A percentile compares a stretch with the other conserved stretches of the same genome.
These are phyloP conservation scores for Athelia psychrophila DNA, from an alignment of 1,284 basidiomycete species.

Conservation along the genomic window DNA sequence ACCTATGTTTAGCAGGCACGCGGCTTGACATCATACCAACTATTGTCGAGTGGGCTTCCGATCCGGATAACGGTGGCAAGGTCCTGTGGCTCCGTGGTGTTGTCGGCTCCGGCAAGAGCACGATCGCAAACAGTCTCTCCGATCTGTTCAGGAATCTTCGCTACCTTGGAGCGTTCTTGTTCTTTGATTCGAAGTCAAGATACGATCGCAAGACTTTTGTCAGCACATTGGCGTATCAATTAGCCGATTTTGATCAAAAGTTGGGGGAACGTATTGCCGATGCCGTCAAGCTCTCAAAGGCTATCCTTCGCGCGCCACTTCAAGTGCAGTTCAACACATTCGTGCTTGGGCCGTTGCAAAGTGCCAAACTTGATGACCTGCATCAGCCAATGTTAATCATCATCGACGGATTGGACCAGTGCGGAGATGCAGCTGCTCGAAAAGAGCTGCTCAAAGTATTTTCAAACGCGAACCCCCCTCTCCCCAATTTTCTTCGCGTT, in stretches of 20 bases:
- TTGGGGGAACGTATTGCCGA: conserved; percentile 21
- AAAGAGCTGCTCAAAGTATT: conserved; percentile 24
- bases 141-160: conserved; percentile 22
- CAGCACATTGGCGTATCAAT: conserved; percentile 25
- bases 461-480: conserved; percentile 13
- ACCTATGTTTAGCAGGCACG: conserved; percentile 25
- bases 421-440: conserved; percentile 17
- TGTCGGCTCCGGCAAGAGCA: conserved; percentile 29
- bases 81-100: conserved; percentile 30
- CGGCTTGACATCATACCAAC: conserved; percentile 25
- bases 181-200: conserved; percentile 8
- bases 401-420: conserved; percentile 32
- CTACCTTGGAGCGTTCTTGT: conserved; percentile 21
- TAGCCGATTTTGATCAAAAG: conserved; percentile 26
- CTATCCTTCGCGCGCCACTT: conserved; percentile 25
- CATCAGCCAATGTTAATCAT: conserved; percentile 28
- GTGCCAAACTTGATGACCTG: conserved; percentile 5
- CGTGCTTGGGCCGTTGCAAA: conserved; percentile 21
- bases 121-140: conserved; percentile 26
- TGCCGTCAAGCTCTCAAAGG: conserved; percentile 22
- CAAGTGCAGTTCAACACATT: conserved; percentile 28
- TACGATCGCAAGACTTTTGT: too few species aligned
- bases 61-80: conserved; percentile 14
- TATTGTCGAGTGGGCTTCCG: conserved; percentile 20
- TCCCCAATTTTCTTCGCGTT: conserved; percentile 25